Conservation (phyloP, 805 yeast species). For the Tetrapisispora phaffii region DNA sequence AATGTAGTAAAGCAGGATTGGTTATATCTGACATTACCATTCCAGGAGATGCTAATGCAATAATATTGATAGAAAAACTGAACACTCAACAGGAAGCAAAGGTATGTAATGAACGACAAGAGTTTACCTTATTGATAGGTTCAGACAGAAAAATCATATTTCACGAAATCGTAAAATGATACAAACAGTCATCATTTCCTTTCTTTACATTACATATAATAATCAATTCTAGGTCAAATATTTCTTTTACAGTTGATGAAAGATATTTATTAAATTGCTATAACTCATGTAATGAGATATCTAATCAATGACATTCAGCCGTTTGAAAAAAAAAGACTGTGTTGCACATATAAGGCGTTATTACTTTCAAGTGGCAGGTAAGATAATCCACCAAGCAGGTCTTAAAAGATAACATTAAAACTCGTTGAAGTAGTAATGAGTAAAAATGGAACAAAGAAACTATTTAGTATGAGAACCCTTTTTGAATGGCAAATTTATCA, state of each 20-base stretch:
- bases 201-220: no score
- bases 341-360: no score
- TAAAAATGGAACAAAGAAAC: not conserved
- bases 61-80: not conserved
- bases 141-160: not conserved
- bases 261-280: no score
- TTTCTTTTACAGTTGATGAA: no score
- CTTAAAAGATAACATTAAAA: no score
- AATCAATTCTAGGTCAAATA: no score
- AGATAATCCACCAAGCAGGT: no score
- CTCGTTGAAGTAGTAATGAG: not conserved
- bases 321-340: no score
- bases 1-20: constrained; percentile 10
- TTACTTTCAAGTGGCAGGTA: no score
- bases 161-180: not conserved
- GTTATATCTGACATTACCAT: constrained; percentile 12
- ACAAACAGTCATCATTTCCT: not conserved
- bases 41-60: not conserved
- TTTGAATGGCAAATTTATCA: not conserved
- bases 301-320: no score
- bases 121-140: not conserved
- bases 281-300: no score
- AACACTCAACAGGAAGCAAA: not conserved
- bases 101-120: not conserved
- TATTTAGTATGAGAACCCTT: not conserved